Conservation (phyloP, 306 rosid species). For the Quercus parvula region DNA sequence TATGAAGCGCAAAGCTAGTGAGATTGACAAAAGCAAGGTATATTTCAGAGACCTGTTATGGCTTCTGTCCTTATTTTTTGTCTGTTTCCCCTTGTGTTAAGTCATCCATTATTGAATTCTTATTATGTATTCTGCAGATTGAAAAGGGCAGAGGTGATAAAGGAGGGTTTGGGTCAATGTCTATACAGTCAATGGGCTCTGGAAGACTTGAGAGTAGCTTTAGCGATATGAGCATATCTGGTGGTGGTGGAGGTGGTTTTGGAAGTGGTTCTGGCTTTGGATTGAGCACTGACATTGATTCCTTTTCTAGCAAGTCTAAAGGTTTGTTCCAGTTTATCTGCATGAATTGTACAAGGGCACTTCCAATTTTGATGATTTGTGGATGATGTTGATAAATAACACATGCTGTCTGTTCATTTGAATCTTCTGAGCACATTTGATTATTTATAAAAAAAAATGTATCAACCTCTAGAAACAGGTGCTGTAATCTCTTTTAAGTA, state of each 20-base stretch:
- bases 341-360: constrained; percentile 10
- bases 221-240: constrained; percentile 71
- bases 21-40: constrained; percentile 99
- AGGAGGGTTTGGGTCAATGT: constrained; percentile 81
- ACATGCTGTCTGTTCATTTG: neutral
- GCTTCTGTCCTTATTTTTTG: neutral
- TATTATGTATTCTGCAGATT: constrained; percentile 52
- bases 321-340: constrained; percentile 43
- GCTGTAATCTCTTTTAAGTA: neutral
- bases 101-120: neutral
- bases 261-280: constrained; percentile 92
- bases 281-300: constrained; percentile 60
- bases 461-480: neutral
- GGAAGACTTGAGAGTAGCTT: constrained; percentile 85
- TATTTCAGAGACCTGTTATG: constrained; percentile 8
- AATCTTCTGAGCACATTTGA: neutral
- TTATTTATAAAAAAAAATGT: neutral
- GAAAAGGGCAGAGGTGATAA: constrained; percentile 86
- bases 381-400: constrained; percentile 7
- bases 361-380: constrained; percentile 12
- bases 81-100: neutral
- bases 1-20: constrained; percentile 97
- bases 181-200: constrained; percentile 82
- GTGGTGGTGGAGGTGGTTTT: constrained; percentile 76
- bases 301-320: constrained; percentile 79